Evolutionary conservation across 208 protist species (phyloP).

Genomic region (Trichomonas vaginalis): DNA sequence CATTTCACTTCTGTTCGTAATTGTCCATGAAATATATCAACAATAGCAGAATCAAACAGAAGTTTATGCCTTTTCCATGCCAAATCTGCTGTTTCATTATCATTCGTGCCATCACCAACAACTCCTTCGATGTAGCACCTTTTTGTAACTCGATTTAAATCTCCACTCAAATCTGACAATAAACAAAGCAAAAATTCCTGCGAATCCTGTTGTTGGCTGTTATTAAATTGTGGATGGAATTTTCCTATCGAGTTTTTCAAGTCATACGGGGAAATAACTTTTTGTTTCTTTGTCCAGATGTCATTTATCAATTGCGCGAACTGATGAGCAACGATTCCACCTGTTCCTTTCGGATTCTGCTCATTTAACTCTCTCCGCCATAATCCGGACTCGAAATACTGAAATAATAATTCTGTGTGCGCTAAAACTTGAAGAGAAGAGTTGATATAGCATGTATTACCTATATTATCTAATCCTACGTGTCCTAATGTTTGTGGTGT

Average conservation of each 20-base stretch:
- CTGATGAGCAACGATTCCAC: constrained; percentile 18
- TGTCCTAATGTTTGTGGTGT: not conserved
- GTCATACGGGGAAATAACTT: not conserved
- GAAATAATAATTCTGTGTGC: constrained; percentile 57
- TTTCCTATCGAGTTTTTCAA: constrained; percentile 17
- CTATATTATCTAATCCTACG: constrained; percentile 65
- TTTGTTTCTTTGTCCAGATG: not conserved
- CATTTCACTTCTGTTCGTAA: not conserved
- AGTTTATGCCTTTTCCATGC: not conserved
- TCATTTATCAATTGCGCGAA: constrained; percentile 25
- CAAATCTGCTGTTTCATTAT: not conserved
- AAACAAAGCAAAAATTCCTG: constrained; percentile 49
- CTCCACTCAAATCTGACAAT: constrained; percentile 62
- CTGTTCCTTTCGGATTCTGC: constrained; percentile 17
- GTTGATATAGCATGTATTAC: constrained; percentile 94
- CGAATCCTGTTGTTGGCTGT: constrained; percentile 31
- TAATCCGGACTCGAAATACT: not conserved
- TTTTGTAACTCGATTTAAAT: constrained; percentile 52
- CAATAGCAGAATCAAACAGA: not conserved
- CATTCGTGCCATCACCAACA: not conserved
- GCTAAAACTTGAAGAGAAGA: constrained; percentile 69
- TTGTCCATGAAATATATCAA: not conserved
- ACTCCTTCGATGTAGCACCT: constrained; percentile 40
- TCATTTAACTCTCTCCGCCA: constrained; percentile 23
- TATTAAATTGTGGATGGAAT: constrained; percentile 12